Conservation (phyloP, 2,329 filamentous ascomycete species). For the Waltergamsia citrina region DNA sequence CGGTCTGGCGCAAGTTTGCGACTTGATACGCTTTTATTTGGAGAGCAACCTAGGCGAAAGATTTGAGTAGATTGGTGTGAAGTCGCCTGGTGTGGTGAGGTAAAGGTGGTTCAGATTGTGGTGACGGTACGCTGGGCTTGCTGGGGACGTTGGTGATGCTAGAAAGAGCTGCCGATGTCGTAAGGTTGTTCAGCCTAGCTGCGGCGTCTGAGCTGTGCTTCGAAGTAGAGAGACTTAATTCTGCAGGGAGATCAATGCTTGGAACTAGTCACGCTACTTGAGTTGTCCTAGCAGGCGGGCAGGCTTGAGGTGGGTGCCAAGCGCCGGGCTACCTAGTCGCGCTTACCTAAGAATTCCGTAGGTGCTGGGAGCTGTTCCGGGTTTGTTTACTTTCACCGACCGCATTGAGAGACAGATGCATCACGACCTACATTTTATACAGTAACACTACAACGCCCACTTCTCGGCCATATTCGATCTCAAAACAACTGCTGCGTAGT, state of each 20-base stretch:
- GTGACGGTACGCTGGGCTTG: background rate
- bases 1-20: conserved; percentile 15
- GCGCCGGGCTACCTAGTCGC: background rate
- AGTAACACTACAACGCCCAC: background rate
- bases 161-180: conserved; percentile 16
- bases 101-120: conserved; percentile 1
- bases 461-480: background rate
- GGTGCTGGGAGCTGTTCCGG: no score
- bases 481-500: background rate
- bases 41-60: background rate
- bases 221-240: no score
- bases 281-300: no score
- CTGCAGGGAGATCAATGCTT: no score
- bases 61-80: background rate
- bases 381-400: conserved; percentile 13
- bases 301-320: background rate
- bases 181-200: conserved; percentile 41
- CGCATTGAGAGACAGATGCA: background rate
- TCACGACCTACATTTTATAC: background rate
- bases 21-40: background rate
- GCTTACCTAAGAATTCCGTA: conserved; percentile 7
- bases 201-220: no score
- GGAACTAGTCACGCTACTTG: no score
- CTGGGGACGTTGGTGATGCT: conserved; percentile 7
- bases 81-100: conserved; percentile 4